A percentile compares a stretch with the other conserved stretches of the same genome.
These are phyloP conservation scores for Arthrinium puccinioides DNA, from an alignment of 2,329 filamentous ascomycete genomes.

Conservation along the genomic window DNA sequence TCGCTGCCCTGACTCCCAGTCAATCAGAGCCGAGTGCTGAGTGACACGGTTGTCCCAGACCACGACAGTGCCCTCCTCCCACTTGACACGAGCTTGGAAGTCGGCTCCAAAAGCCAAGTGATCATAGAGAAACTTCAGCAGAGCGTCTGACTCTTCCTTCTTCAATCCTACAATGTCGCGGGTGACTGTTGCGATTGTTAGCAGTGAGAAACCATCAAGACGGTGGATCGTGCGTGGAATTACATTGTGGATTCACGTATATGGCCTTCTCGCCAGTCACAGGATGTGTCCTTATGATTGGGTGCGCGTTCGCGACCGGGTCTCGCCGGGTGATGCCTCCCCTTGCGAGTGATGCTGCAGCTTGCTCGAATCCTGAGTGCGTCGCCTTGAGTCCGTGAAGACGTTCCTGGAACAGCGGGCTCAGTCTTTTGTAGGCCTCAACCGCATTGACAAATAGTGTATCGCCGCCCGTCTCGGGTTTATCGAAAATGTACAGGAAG, in stretches of 20 bases:
- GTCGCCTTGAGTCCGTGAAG: constrained; percentile 74
- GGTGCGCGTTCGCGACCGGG: constrained; percentile 67
- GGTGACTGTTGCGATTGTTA: constrained; percentile 47
- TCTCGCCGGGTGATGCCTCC: constrained; percentile 69
- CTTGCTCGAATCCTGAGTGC: constrained; percentile 79
- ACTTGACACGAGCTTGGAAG: constrained; percentile 68
- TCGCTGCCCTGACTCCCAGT: constrained; percentile 74
- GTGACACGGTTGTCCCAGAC: constrained; percentile 84
- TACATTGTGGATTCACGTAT: constrained; percentile 77
- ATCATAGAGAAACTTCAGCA: constrained; percentile 71
- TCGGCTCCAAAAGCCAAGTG: constrained; percentile 67
- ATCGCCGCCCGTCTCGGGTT: constrained; percentile 72
- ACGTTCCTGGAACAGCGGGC: constrained; percentile 69
- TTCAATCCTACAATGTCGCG: constrained; percentile 76
- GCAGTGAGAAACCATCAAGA: too few species aligned
- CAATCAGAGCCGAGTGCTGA: constrained; percentile 69
- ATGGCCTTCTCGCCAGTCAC: constrained; percentile 78
- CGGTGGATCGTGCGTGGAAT: too few species aligned
- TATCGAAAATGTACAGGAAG: constrained; percentile 82
- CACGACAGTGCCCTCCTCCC: constrained; percentile 73
- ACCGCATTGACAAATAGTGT: constrained; percentile 76
- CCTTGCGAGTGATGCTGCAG: constrained; percentile 56
- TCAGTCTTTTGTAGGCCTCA: constrained; percentile 75
- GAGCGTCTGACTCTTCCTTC: constrained; percentile 74
- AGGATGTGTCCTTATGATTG: constrained; percentile 74